phyloP scores from a whole-genome alignment of 2,329 filamentous ascomycete species.

The Talaromyces sp. region DNA sequence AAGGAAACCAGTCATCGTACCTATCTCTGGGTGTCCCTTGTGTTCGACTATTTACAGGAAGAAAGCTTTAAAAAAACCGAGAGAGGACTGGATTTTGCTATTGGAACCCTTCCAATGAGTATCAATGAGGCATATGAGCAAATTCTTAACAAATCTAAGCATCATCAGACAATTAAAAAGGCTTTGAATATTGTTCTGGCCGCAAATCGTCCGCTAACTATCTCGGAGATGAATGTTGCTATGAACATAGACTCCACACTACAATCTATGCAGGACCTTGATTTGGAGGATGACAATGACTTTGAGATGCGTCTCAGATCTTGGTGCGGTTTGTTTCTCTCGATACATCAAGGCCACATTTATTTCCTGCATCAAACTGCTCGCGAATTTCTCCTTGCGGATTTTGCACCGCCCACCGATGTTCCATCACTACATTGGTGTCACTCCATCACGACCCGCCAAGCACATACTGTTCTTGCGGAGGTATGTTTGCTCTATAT shows the following conservation, averaged over 20 bases:
- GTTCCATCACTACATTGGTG: background rate
- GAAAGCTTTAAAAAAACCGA: slow-evolving; percentile 2
- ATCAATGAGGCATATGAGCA: slow-evolving; percentile 27
- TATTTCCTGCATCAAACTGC: slow-evolving; percentile 21
- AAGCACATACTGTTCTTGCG: background rate
- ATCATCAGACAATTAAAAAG: slow-evolving; percentile 7
- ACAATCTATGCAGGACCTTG: slow-evolving; percentile 1
- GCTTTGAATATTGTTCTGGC: slow-evolving; percentile 16
- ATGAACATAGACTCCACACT: slow-evolving; percentile 9
- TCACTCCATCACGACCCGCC: background rate
- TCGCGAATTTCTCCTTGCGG: slow-evolving; percentile 17
- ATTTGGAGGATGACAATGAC: background rate
- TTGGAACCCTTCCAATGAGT: slow-evolving; percentile 19
- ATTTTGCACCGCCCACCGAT: background rate
- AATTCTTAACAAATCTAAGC: slow-evolving; percentile 15
- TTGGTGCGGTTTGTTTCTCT: slow-evolving; percentile 16
- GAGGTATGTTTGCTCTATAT: background rate
- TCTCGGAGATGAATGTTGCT: slow-evolving; percentile 14
- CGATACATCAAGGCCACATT: slow-evolving; percentile 15
- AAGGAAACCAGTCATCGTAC: slow-evolving; percentile 23
- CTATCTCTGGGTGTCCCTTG: slow-evolving; percentile 36
- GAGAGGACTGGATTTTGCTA: slow-evolving; percentile 10
- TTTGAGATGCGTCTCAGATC: slow-evolving; percentile 8
- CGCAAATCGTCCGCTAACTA: slow-evolving; percentile 6
- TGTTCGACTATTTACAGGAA: slow-evolving; percentile 27